Evolutionary conservation across 2,329 filamentous ascomycete genomes (phyloP).

Genomic region (Dothiorella sarmentorum): DNA sequence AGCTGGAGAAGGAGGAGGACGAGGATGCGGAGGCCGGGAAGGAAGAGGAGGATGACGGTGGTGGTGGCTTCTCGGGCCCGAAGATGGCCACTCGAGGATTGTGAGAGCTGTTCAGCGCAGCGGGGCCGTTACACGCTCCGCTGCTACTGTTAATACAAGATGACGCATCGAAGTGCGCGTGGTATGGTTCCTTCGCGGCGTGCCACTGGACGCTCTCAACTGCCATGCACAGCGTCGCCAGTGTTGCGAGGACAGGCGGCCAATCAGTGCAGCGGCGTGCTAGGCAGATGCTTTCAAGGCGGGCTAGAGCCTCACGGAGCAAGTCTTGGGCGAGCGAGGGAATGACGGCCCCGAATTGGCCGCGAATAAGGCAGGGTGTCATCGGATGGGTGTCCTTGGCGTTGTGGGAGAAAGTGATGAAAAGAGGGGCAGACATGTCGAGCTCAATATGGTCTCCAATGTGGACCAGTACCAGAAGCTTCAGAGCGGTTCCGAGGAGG

Average conservation of each 20-base stretch:
- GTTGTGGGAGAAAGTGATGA: slow-evolving; percentile 15
- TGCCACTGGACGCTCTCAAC: slow-evolving; percentile 40
- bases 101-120: neutral
- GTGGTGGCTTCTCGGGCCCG: neutral
- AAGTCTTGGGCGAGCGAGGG: slow-evolving; percentile 30
- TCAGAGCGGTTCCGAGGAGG: slow-evolving; percentile 34
- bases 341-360: slow-evolving; percentile 37
- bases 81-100: neutral
- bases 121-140: neutral
- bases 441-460: slow-evolving; percentile 33
- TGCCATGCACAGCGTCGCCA: slow-evolving; percentile 36
- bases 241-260: slow-evolving; percentile 32
- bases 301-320: slow-evolving; percentile 33
- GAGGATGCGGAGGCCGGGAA: neutral
- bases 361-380: slow-evolving; percentile 39
- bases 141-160: neutral
- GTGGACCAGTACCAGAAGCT: slow-evolving; percentile 39
- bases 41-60: neutral
- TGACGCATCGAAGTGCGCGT: slow-evolving; percentile 18
- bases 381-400: slow-evolving; percentile 18
- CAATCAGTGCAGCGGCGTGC: slow-evolving; percentile 31
- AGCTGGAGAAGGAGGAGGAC: neutral
- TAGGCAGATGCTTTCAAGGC: slow-evolving; percentile 31
- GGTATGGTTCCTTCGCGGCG: slow-evolving; percentile 34
- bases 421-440: slow-evolving; percentile 25